phyloP scores from a whole-genome alignment of 2,329 filamentous ascomycete species.

The Exserohilum rostratum region DNA sequence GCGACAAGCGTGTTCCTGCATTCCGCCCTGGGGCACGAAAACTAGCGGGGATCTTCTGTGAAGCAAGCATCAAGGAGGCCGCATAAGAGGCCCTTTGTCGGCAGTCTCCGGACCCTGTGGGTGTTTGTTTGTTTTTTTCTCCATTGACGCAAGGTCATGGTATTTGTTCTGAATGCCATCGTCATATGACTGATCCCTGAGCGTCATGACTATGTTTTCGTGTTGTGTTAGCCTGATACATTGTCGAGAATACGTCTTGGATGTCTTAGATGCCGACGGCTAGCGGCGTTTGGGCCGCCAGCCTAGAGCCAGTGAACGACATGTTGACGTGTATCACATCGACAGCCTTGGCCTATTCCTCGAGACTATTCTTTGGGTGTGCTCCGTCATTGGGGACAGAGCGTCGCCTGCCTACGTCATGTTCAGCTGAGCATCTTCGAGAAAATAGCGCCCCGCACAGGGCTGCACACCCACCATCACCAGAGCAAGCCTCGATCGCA shows the following conservation, averaged over 20 bases:
- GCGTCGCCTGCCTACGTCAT: slow-evolving; percentile 9
- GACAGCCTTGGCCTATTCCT: neutral
- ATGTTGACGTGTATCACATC: slow-evolving; percentile 2
- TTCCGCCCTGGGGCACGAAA: neutral
- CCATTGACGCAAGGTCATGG: neutral
- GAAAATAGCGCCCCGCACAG: slow-evolving; percentile 1
- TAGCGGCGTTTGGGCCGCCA: slow-evolving; percentile 5
- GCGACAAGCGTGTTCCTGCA: slow-evolving; percentile 14
- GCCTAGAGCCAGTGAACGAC: neutral
- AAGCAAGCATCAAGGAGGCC: neutral
- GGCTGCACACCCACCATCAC: slow-evolving; percentile 4
- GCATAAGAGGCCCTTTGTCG: slow-evolving; percentile 6
- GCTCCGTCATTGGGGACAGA: neutral
- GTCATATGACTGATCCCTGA: neutral
- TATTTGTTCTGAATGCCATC: slow-evolving; percentile 1
- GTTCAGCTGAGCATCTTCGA: neutral
- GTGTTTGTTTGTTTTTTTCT: neutral
- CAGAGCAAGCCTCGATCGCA: slow-evolving; percentile 3
- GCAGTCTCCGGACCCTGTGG: neutral
- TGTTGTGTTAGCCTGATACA: neutral
- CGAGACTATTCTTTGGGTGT: neutral
- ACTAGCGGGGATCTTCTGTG: neutral
- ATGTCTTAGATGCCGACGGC: neutral
- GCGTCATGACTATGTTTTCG: neutral
- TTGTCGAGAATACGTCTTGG: neutral